phyloP scores from a whole-genome alignment of 768 basidiomycete genomes.

The Tulasnella sp. region DNA sequence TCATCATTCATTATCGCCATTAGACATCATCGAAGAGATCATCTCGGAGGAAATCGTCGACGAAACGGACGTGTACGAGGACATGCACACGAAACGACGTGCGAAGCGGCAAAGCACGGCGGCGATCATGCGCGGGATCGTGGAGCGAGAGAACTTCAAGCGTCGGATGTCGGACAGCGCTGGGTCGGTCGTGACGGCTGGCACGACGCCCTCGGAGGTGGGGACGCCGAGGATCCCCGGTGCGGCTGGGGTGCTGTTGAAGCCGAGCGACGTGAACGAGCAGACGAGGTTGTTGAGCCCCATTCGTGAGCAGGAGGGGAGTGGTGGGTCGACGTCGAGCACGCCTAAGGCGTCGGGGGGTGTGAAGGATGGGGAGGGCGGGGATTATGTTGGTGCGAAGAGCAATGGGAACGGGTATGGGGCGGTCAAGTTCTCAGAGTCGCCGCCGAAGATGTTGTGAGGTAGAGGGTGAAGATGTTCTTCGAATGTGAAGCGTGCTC shows the following conservation, averaged over 20 bases:
- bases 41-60: constrained; percentile 94
- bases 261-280: neutral
- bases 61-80: constrained; percentile 84
- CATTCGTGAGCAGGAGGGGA: neutral
- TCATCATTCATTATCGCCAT: constrained; percentile 50
- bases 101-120: constrained; percentile 64
- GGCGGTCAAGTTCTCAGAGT: neutral
- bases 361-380: neutral
- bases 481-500: too few species aligned
- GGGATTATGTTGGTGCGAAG: neutral
- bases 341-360: neutral
- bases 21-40: constrained; percentile 53
- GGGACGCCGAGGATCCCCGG: neutral
- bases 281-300: neutral
- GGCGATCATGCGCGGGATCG: constrained; percentile 44
- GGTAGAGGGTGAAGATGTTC: neutral
- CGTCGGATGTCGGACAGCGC: neutral
- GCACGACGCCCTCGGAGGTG: neutral
- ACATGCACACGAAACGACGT: constrained; percentile 67
- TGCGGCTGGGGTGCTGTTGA: neutral
- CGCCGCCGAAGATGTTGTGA: neutral
- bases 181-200: too few species aligned
- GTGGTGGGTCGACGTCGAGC: neutral
- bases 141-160: neutral
- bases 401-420: neutral